phyloP scores from a whole-genome alignment of 306 rosid genomes.

The Neltuma alba region DNA sequence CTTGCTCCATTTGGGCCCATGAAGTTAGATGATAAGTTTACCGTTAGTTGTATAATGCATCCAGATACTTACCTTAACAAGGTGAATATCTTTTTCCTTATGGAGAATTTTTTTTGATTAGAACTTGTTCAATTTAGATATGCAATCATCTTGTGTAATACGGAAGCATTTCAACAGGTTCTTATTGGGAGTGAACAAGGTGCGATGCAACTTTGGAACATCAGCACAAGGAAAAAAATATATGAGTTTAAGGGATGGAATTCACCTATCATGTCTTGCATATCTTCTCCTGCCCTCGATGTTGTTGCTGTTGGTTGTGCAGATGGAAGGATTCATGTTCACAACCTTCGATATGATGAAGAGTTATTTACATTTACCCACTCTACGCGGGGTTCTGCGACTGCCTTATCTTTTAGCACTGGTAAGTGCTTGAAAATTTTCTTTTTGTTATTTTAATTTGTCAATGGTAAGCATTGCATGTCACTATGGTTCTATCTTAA shows the following conservation, averaged over 20 bases:
- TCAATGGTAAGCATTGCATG: slow-evolving; percentile 6
- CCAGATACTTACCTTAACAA: slow-evolving; percentile 94
- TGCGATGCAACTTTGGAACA: slow-evolving; percentile 89
- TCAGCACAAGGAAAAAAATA: slow-evolving; percentile 77
- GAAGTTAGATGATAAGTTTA: slow-evolving; percentile 51
- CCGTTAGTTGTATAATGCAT: slow-evolving; percentile 73
- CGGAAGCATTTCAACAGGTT: slow-evolving; percentile 55
- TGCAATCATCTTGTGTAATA: slow-evolving; percentile 9
- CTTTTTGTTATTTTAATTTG: not conserved
- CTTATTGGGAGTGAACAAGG: slow-evolving; percentile 91
- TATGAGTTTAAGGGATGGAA: slow-evolving; percentile 94
- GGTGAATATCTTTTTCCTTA: slow-evolving; percentile 48
- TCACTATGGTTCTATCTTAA: not conserved
- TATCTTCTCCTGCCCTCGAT: slow-evolving; percentile 92
- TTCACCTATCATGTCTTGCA: slow-evolving; percentile 71
- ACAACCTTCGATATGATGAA: slow-evolving; percentile 78
- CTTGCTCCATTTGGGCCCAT: slow-evolving; percentile 64
- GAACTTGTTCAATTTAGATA: slow-evolving; percentile 13
- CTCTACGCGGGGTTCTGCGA: slow-evolving; percentile 89
- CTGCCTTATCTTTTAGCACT: slow-evolving; percentile 87
- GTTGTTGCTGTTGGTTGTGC: slow-evolving; percentile 92
- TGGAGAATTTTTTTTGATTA: not conserved
- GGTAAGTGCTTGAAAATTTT: slow-evolving; percentile 45
- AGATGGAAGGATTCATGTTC: slow-evolving; percentile 84
- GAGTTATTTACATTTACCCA: slow-evolving; percentile 81